Base-by-base conservation (phyloP, 2,329 filamentous ascomycete genomes). In the Clonostachys sp. region DNA sequence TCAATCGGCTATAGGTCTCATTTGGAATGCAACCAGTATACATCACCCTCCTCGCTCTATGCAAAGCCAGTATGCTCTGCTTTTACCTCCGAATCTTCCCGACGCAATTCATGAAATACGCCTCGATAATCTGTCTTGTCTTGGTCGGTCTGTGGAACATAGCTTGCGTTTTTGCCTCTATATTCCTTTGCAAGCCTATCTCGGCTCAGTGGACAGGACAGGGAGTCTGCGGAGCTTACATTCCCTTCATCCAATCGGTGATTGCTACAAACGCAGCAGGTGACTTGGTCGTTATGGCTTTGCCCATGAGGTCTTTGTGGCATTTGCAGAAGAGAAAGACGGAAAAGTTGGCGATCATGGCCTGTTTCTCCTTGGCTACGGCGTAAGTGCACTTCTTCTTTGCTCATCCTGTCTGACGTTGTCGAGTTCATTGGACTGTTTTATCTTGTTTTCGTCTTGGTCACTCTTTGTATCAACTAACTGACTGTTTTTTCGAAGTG, bases 141-240 rank as follows among this genome's bases (percentile, higher is more conserved):
- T 62, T 75, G 6, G 61, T 68, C 13, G 57, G 66, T 35, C 51
- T 56, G 34, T 76, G 73, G 71, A 57, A 62, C n/a, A 62, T 74
- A 41, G 62, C 67, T 16, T 70, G 67, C 44, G 57, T 74, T 14
- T 67, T 62, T 7, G 45, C 57, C 4, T 60, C 53, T 55, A 64
- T 75, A 47, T 76, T 77, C 55, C 65, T 73, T 41, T 77, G 74
- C 57, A 63, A 60, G 0, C 74, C 73, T 0, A 61, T 76, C 6
- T 54, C 64, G 7, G 72, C 68, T 47, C 60, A 70, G 2, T 77
- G 72, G 72, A 61, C 71, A 8, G 60, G 58, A 0, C 52, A 56
- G 8, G 58, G 59, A 24, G 51, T 38, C 5, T 70, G 67, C 45
- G 59, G 64, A n/a, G 48, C 55, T 2, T 64, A 67, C 39, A 59